Evolutionary conservation across 164 flowering plant genomes (phyloP), one percentile per base, ranked within the genome.

Genomic region (Pachysandra terminalis): DNA sequence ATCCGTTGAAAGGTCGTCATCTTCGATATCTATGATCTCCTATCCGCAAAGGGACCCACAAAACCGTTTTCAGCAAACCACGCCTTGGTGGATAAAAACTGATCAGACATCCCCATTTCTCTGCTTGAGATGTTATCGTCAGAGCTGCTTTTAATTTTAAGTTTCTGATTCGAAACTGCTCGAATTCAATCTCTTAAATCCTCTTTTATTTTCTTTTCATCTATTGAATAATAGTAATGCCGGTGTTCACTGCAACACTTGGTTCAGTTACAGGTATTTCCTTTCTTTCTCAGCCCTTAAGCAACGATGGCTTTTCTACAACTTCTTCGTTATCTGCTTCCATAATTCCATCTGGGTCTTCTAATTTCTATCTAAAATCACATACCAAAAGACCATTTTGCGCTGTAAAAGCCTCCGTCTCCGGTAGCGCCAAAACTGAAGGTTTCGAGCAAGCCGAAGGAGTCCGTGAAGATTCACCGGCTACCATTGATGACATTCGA

Each of bases 251-350:
- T 51, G 62, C 74, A 23, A 58, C 63, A 65, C 72, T 69, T 26
- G 70, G 70, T 45, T 73, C 79, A 19, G 52, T 67, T n/a, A 5
- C 77, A 32, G 65, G 71, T 22, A 52, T 78, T 24, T 63, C 72
- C 8, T 64, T 69, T 24, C 58, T 61, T 25, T 56, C 70, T 22
- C 56, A 55, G n/a, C 48, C 56, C 52, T 54, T 57, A 57, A 40
- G 52, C 21, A 60, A 21, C 59, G 74, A 37, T 19, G 64, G 21
- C 26, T 67, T 61, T 8, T 51, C 58, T 21, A 14, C 40, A 48
- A 9, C 19, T 45, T 19, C 71, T 12, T 35, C 59, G 26, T 27
- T 37, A 28, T 32, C 52, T 25, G 4, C 70, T 41, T 51, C 60
- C 61, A 19, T 51, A 32, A 41, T 37, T 63, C 68, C 60, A 26